Evolutionary conservation across 495 filamentous ascomycete species (phyloP).

Genomic region (Penicillium cinerascens): DNA sequence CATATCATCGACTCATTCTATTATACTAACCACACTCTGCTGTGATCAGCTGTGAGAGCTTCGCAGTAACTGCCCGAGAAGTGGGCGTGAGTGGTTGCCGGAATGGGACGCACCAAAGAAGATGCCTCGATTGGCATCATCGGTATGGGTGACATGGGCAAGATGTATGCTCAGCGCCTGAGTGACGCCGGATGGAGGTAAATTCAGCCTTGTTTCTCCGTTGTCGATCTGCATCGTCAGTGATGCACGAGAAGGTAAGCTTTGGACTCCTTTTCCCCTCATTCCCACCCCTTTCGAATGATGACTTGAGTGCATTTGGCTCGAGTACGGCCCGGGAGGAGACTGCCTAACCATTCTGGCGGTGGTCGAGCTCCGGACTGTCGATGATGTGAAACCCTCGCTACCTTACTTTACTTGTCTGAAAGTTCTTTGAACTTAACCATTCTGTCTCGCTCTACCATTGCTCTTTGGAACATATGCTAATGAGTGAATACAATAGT

Average conservation of each 20-base stretch:
- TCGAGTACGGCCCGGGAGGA: slow-evolving; percentile 73
- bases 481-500: slow-evolving; percentile 6
- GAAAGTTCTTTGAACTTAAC: slow-evolving; percentile 39
- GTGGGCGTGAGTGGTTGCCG: slow-evolving; percentile 8
- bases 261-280: slow-evolving; percentile 9
- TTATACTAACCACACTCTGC: neutral
- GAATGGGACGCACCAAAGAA: slow-evolving; percentile 52
- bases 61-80: neutral
- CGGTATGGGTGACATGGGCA: slow-evolving; percentile 99
- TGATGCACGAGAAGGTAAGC: slow-evolving; percentile 30
- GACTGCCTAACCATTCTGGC: slow-evolving; percentile 51
- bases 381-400: slow-evolving; percentile 96
- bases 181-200: slow-evolving; percentile 96
- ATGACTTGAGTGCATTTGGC: slow-evolving; percentile 99
- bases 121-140: slow-evolving; percentile 83
- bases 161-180: slow-evolving; percentile 91
- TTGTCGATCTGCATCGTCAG: slow-evolving; percentile 3
- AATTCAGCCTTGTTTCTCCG: slow-evolving; percentile 19
- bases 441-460: slow-evolving; percentile 4
- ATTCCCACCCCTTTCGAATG: slow-evolving; percentile 49
- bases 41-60: neutral
- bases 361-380: slow-evolving; percentile 41
- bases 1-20: neutral
- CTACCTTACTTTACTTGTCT: slow-evolving; percentile 93
- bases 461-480: slow-evolving; percentile 6